Evolutionary conservation across 2,329 filamentous ascomycete species (phyloP).

Genomic region (Teratosphaeria epicoccoides): DNA sequence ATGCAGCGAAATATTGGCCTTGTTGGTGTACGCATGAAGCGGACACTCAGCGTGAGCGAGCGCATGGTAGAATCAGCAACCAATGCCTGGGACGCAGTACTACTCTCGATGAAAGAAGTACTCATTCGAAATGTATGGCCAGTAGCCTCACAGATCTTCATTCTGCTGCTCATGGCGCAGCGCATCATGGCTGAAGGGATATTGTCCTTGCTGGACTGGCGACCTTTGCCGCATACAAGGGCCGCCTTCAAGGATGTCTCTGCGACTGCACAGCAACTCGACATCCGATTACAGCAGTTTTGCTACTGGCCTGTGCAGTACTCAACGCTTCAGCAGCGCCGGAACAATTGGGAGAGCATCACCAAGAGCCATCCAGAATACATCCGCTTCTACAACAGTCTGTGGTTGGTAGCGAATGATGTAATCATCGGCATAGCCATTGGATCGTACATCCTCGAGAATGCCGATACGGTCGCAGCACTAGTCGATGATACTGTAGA

Average conservation of each 20-base stretch:
- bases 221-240: slow-evolving; percentile 56
- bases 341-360: slow-evolving; percentile 89
- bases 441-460: slow-evolving; percentile 94
- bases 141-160: slow-evolving; percentile 57
- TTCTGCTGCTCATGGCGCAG: slow-evolving; percentile 69
- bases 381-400: slow-evolving; percentile 95
- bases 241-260: slow-evolving; percentile 91
- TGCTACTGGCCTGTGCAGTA: slow-evolving; percentile 99
- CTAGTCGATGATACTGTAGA: slow-evolving; percentile 67
- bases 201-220: slow-evolving; percentile 73
- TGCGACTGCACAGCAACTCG: slow-evolving; percentile 91
- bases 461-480: slow-evolving; percentile 70
- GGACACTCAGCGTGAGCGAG: slow-evolving; percentile 85
- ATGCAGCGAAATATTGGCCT: slow-evolving; percentile 84
- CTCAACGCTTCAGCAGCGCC: slow-evolving; percentile 75
- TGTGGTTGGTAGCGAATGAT: slow-evolving; percentile 98
- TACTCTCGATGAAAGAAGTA: slow-evolving; percentile 58
- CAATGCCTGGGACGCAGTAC: slow-evolving; percentile 66
- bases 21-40: slow-evolving; percentile 68
- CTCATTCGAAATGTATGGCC: slow-evolving; percentile 70
- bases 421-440: slow-evolving; percentile 96
- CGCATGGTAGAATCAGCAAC: slow-evolving; percentile 87
- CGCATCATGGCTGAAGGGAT: slow-evolving; percentile 71
- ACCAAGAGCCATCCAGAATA: slow-evolving; percentile 95
- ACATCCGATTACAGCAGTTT: slow-evolving; percentile 93